Evolutionary conservation across 1,284 basidiomycete genomes (phyloP).

Genomic region (Rhodotorula sp.): DNA sequence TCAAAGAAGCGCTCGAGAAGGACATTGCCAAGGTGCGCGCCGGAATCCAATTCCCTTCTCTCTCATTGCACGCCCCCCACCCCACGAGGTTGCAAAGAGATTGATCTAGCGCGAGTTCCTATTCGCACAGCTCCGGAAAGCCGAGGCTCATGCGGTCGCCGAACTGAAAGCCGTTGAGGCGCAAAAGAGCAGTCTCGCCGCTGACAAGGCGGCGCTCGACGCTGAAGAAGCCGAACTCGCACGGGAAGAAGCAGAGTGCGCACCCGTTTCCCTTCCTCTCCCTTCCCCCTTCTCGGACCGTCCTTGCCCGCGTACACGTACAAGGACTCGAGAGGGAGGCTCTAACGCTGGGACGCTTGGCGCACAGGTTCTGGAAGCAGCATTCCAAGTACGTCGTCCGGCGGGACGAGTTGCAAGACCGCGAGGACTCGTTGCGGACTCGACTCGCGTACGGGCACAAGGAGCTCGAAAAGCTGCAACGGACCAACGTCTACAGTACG

Average conservation of each 20-base stretch:
- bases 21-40: conserved; percentile 52
- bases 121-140: conserved; percentile 46
- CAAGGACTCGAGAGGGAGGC: too few species aligned
- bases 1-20: conserved; percentile 60
- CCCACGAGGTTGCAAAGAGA: neutral
- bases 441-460: conserved; percentile 53
- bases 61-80: too few species aligned
- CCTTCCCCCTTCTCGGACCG: neutral
- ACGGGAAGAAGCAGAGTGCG: conserved; percentile 75
- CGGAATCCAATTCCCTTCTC: too few species aligned
- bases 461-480: conserved; percentile 78
- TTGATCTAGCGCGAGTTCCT: too few species aligned
- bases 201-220: conserved; percentile 6
- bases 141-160: conserved; percentile 51
- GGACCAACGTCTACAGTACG: conserved; percentile 86
- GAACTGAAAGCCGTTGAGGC: conserved; percentile 56
- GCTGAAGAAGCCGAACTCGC: conserved; percentile 54
- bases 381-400: conserved; percentile 70
- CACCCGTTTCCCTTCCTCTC: conserved; percentile 53
- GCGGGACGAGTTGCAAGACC: conserved; percentile 64
- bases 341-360: neutral
- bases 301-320: too few species aligned
- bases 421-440: conserved; percentile 68
- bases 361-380: conserved; percentile 74
- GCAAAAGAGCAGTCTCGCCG: conserved; percentile 42